Percentiles rank a stretch among this genome's conserved stretches.
phyloP scores from a whole-genome alignment of 345 rosid genomes.

The Hypericum androsaemum region DNA sequence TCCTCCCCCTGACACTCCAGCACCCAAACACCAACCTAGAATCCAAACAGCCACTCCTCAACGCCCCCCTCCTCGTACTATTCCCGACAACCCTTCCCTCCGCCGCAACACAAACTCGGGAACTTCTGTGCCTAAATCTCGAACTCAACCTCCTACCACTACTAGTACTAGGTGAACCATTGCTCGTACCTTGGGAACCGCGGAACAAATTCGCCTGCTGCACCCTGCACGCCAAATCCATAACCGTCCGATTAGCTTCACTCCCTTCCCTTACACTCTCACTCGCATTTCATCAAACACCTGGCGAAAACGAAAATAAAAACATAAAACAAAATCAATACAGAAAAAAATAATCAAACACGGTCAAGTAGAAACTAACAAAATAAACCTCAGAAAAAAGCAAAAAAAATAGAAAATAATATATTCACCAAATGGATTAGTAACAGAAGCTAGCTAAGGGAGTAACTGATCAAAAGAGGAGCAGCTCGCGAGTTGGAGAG shows the following conservation, averaged over 20 bases:
- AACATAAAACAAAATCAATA: neutral
- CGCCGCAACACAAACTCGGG: conserved; percentile 21
- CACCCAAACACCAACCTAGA: conserved; percentile 25
- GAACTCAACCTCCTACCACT: conserved; percentile 12
- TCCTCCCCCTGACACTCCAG: conserved; percentile 16
- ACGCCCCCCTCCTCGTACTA: conserved; percentile 22
- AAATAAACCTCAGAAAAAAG: too few species aligned
- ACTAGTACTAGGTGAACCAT: conserved; percentile 14
- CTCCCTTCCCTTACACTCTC: conserved; percentile 15
- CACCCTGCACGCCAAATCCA: conserved; percentile 52
- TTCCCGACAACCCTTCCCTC: conserved; percentile 7
- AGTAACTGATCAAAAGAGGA: too few species aligned
- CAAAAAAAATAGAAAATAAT: too few species aligned
- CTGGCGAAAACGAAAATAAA: conserved; percentile 19
- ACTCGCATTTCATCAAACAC: conserved; percentile 28
- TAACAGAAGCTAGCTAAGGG: too few species aligned
- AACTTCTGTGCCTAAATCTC: conserved; percentile 29
- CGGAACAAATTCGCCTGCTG: conserved; percentile 31
- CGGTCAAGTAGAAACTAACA: too few species aligned
- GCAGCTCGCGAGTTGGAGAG: too few species aligned
- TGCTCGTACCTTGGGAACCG: conserved; percentile 24
- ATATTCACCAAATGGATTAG: too few species aligned
- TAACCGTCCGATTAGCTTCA: conserved; percentile 15
- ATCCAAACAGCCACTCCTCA: conserved; percentile 19
- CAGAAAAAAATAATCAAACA: neutral